phyloP scores from a whole-genome alignment of 2,329 filamentous ascomycete species.

The Harringtonia lauricola region DNA sequence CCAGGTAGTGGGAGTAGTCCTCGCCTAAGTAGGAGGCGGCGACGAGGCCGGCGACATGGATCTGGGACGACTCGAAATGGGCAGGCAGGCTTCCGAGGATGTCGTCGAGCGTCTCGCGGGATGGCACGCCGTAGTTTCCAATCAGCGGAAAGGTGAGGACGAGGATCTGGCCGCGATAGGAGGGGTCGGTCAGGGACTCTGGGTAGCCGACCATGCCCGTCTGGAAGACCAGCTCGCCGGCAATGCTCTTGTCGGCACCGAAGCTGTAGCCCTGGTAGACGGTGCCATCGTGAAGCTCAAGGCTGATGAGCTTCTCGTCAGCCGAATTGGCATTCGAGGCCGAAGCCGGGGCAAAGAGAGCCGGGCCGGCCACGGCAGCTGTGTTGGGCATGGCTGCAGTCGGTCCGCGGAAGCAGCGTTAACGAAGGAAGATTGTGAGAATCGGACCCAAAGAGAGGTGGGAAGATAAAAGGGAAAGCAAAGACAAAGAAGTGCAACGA shows the following conservation, averaged over 20 bases:
- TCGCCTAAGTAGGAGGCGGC: conserved; percentile 88
- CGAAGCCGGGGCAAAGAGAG: conserved; percentile 37
- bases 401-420: too few species aligned
- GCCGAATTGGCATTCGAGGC: conserved; percentile 39
- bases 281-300: conserved; percentile 87
- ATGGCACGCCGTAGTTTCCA: conserved; percentile 95
- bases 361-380: neutral
- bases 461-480: neutral
- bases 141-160: conserved; percentile 93
- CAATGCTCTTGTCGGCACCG: conserved; percentile 85
- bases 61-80: conserved; percentile 85
- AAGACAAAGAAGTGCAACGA: neutral
- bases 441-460: too few species aligned
- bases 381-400: too few species aligned
- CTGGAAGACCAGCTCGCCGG: conserved; percentile 97
- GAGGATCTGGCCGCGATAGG: conserved; percentile 85
- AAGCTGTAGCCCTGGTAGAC: conserved; percentile 94
- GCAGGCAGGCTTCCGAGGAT: conserved; percentile 78
- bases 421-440: too few species aligned
- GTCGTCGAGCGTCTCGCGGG: conserved; percentile 72
- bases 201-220: conserved; percentile 99
- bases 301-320: conserved; percentile 59
- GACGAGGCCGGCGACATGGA: conserved; percentile 88
- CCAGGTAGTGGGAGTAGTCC: conserved; percentile 90
- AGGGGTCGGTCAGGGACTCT: conserved; percentile 81